Conservation (phyloP, 2,329 filamentous ascomycete genomes). For the Trichoderma citrinoviride region DNA sequence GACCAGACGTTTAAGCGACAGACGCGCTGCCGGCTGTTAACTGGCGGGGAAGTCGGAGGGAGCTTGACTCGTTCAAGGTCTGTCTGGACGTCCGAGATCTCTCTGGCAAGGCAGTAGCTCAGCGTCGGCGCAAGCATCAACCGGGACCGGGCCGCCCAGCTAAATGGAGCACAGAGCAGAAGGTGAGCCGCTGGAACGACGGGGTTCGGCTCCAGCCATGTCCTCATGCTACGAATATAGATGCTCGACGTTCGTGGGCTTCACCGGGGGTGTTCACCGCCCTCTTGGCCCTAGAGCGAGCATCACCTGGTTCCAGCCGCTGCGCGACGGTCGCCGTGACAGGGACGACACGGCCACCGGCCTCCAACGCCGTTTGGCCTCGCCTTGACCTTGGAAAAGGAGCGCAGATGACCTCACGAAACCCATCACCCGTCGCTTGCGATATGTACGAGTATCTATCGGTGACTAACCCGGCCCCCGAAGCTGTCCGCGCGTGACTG, state of each 20-base stretch:
- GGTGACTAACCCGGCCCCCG: slow-evolving; percentile 1
- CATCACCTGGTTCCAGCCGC: background rate
- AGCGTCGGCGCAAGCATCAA: background rate
- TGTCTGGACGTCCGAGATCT: background rate
- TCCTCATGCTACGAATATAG: no score
- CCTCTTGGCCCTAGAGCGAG: background rate
- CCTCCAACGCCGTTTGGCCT: background rate
- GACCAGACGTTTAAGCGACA: slow-evolving; percentile 15
- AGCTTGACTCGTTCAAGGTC: background rate
- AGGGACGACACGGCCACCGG: background rate
- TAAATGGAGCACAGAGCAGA: background rate
- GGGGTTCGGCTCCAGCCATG: background rate
- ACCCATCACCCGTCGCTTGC: background rate
- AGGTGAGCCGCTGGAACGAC: background rate
- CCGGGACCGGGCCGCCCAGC: background rate
- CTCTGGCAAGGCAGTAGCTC: background rate
- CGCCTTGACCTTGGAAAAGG: background rate
- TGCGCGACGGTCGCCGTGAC: background rate
- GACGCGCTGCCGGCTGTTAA: slow-evolving; percentile 12
- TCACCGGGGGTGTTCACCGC: background rate
- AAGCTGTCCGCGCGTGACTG: slow-evolving; percentile 9
- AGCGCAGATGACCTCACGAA: slow-evolving; percentile 12
- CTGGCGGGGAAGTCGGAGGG: background rate
- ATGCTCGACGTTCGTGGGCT: background rate
- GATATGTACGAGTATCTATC: background rate